A percentile compares a stretch with the other conserved stretches of the same genome.
These are phyloP conservation scores for Apiospora rasikravindrae DNA, from an alignment of 2,329 filamentous ascomycete genomes.

Conservation along the genomic window DNA sequence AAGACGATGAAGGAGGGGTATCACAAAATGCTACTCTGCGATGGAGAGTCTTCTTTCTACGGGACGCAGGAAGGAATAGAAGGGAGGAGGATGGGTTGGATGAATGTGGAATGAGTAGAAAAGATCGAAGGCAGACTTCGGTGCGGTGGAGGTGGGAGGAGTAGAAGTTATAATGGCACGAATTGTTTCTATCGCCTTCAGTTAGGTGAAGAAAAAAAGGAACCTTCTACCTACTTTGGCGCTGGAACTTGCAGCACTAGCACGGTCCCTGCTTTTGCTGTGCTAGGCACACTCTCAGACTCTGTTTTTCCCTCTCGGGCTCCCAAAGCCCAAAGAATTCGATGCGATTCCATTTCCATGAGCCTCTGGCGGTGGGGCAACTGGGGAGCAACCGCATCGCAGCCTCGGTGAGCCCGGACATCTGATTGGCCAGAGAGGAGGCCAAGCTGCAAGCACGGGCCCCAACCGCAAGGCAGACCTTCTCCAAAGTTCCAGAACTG, in stretches of 20 bases:
- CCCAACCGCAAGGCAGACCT: constrained; percentile 16
- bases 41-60: constrained; percentile 19
- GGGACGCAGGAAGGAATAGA: constrained; percentile 8
- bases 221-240: neutral
- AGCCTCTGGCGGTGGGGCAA: constrained; percentile 20
- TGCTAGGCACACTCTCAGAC: neutral
- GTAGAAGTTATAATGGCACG: constrained; percentile 18
- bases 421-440: neutral
- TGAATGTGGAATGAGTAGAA: constrained; percentile 17
- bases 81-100: constrained; percentile 9
- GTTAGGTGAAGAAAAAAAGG: constrained; percentile 9
- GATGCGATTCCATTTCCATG: constrained; percentile 26
- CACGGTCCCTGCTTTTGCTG: constrained; percentile 19
- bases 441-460: constrained; percentile 17
- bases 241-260: constrained; percentile 16
- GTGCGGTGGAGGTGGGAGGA: constrained; percentile 17
- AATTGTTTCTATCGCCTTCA: constrained; percentile 17
- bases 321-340: constrained; percentile 23
- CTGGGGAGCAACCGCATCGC: constrained; percentile 21
- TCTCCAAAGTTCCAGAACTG: constrained; percentile 26
- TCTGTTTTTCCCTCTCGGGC: neutral
- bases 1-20: constrained; percentile 24
- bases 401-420: neutral
- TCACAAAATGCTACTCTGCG: constrained; percentile 19
- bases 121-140: constrained; percentile 15